Base-by-base conservation (phyloP, 176 grass and related monocot species). In the Phragmites australis region DNA sequence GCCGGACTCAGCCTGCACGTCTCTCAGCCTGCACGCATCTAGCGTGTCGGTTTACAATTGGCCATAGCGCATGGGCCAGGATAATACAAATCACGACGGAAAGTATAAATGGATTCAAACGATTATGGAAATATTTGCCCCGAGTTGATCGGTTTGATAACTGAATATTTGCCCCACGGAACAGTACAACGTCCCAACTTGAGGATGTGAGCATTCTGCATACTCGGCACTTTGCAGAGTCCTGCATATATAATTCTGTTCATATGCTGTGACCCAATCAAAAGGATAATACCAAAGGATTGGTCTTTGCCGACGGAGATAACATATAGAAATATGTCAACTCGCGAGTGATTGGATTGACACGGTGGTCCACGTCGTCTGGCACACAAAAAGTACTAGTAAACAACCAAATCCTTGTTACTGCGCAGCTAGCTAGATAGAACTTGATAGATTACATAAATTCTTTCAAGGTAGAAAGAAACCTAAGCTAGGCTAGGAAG, bases 291-390 rank as follows among this genome's bases (percentile, higher is more conserved):
- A 45, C 48, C 46, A 73, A 19, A 65, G 58, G 48, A 66, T 66
- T 66, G 58, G 6, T 46, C 27, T 80, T 41, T 50, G 18, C 9
- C 29, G 4, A 17, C 16, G 39, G 40, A 53, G 87, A 77, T 65
- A 72, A 77, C 55, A 82, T 89, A 82, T 86, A 47, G 6, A 85
- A 85, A 85, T 21, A 12, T 22, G 56, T 68, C 77, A 85, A 76
- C 34, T 77, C 74, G 74, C 17, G 6, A 39, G 46, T 25, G 64
- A 76, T 81, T 77, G 81, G 66, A 77, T 77, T 21, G 29, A 44
- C 65, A 77, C 21, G 68, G 57, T 68, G 58, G 70, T 82, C 87
- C 88, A 78, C 40, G 72, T 77, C 41, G 41, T 26, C 62, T 57
- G 66, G 49, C 23, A 17, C 43, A 48, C 17, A 22, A 15, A 45